A percentile compares a stretch with the other conserved stretches of the same genome.
phyloP scores from a whole-genome alignment of 768 basidiomycete species.

The Leccinum sublutescens region DNA sequence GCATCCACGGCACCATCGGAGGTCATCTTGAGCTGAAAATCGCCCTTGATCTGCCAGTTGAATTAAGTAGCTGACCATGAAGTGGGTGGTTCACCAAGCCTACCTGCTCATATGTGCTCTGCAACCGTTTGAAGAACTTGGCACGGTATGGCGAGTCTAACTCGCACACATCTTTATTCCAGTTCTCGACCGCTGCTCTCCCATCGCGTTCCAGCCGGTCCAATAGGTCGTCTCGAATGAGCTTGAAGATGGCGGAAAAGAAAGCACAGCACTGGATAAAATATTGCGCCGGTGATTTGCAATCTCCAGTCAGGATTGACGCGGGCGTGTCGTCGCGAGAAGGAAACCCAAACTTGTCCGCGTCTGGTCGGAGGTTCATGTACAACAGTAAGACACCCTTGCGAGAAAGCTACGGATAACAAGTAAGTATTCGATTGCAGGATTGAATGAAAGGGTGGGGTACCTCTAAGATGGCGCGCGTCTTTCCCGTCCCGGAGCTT shows the following conservation, averaged over 20 bases:
- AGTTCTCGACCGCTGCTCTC: no score
- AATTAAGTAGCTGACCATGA: background rate
- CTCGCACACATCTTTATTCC: no score
- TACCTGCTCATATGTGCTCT: background rate
- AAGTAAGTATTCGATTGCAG: background rate
- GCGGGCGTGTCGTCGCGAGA: no score
- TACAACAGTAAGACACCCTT: background rate
- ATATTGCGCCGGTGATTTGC: background rate
- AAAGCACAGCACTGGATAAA: background rate
- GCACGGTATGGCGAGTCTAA: no score
- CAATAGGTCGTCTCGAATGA: no score
- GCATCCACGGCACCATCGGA: no score
- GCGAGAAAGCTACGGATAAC: background rate
- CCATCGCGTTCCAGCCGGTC: no score
- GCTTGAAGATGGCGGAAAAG: background rate
- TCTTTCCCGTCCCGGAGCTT: background rate
- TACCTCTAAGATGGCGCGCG: background rate
- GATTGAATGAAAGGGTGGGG: background rate
- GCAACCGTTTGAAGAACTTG: background rate
- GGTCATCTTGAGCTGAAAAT: background rate
- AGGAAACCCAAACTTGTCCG: no score
- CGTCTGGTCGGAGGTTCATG: background rate
- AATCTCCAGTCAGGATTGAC: background rate
- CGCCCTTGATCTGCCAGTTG: background rate
- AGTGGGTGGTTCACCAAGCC: background rate